phyloP scores from a whole-genome alignment of 2,329 filamentous ascomycete genomes.

The Beauveria australis region DNA sequence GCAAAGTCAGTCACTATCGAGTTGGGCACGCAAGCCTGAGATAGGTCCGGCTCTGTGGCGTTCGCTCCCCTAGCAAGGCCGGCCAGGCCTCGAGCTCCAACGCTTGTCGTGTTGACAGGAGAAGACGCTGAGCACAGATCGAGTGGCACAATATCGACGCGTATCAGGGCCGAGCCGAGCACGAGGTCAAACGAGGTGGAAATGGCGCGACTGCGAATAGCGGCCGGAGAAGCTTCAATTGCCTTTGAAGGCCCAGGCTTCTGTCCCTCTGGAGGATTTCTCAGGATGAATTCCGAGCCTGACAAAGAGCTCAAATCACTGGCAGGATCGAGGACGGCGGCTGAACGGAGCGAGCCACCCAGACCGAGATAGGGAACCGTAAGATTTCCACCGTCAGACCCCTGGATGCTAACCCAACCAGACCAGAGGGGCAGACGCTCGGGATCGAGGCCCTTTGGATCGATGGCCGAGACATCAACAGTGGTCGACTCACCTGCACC shows the following conservation, averaged over 20 bases:
- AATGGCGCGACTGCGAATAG: neutral
- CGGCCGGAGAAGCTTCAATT: neutral
- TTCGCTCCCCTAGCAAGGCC: neutral
- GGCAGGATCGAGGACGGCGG: neutral
- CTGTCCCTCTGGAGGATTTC: neutral
- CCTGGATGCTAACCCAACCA: slow-evolving; percentile 10
- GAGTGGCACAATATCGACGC: neutral
- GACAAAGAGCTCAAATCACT: neutral
- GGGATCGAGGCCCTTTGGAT: neutral
- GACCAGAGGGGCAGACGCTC: slow-evolving; percentile 11
- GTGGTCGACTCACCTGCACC: neutral
- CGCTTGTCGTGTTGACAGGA: neutral
- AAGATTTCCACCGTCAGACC: slow-evolving; percentile 9
- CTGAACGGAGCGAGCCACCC: neutral
- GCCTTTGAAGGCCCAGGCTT: neutral
- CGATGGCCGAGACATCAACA: neutral
- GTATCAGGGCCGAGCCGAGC: neutral
- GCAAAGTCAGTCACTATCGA: neutral
- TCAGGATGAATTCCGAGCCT: neutral
- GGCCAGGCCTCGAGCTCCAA: neutral
- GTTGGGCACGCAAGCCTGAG: neutral
- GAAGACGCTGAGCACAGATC: neutral
- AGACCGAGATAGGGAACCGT: slow-evolving; percentile 12
- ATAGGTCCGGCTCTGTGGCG: neutral
- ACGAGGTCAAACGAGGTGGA: neutral